Evolutionary conservation across 176 grass and related monocot genomes (phyloP).

Genomic region (Thinopyrum elongatum): DNA sequence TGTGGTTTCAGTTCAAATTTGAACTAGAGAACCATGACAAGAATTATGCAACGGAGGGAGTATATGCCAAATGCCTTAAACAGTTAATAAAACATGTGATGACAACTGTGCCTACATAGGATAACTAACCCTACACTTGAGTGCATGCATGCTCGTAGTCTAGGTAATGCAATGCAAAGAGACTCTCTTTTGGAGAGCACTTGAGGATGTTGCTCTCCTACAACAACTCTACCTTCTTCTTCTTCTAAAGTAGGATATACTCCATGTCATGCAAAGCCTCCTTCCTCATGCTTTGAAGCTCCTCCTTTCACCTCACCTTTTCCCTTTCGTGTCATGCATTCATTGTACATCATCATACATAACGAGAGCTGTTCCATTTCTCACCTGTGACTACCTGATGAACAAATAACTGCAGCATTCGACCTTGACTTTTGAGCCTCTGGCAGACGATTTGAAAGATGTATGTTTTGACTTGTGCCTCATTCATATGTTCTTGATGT

Average conservation of each 20-base stretch:
- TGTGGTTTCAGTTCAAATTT: no score
- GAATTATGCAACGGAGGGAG: no score
- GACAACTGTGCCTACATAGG: background rate
- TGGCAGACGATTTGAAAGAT: conserved; percentile 46
- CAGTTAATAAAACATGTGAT: background rate
- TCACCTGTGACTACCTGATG: conserved; percentile 30
- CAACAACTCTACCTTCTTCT: background rate
- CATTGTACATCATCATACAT: background rate
- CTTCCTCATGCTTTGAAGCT: background rate
- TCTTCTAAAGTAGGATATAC: conserved; percentile 24
- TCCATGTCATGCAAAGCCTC: background rate
- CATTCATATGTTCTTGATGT: conserved; percentile 19
- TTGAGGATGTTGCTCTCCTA: conserved; percentile 20
- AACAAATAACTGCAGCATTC: conserved; percentile 20
- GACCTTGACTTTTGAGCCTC: conserved; percentile 35
- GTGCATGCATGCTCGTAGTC: conserved; percentile 27
- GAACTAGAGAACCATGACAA: no score
- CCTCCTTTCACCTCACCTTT: conserved; percentile 16
- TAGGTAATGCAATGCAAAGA: conserved; percentile 19
- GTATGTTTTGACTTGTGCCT: conserved; percentile 40
- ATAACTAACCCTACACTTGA: conserved; percentile 18
- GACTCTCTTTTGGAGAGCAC: conserved; percentile 28
- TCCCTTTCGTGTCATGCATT: conserved; percentile 10
- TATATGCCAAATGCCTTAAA: background rate
- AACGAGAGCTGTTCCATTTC: background rate